Conservation (phyloP, 805 yeast species). For the Candida hispaniensis region DNA sequence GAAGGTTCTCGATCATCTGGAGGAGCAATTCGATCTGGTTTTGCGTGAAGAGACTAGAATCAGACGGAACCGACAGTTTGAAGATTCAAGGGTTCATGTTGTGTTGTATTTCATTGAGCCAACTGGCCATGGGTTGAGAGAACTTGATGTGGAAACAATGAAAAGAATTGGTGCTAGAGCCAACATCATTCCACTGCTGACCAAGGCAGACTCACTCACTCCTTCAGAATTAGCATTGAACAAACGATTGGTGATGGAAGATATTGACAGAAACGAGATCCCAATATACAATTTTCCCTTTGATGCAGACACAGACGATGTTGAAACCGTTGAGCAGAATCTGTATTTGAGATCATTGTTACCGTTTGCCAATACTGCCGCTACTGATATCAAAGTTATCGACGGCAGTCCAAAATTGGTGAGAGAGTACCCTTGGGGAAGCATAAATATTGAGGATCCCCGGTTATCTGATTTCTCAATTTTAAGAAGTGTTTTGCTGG, state of each 20-base stretch:
- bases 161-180: constrained; percentile 57
- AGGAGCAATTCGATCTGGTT: constrained; percentile 60
- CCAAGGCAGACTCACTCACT: constrained; percentile 72
- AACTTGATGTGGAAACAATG: constrained; percentile 66
- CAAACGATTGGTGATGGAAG: constrained; percentile 46
- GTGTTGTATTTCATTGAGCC: constrained; percentile 66
- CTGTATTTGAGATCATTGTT: constrained; percentile 34
- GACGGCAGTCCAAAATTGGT: constrained; percentile 7
- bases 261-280: constrained; percentile 47
- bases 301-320: constrained; percentile 47
- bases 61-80: constrained; percentile 57
- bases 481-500: too few relatives aligned
- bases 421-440: too few relatives aligned
- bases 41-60: constrained; percentile 68
- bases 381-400: constrained; percentile 30
- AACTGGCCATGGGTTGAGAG: constrained; percentile 45
- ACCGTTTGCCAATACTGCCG: constrained; percentile 55
- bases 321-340: constrained; percentile 28
- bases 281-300: constrained; percentile 64
- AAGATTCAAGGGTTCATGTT: constrained; percentile 66
- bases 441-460: too few relatives aligned
- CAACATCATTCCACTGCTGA: constrained; percentile 73
- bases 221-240: constrained; percentile 45
- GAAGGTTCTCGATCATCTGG: constrained; percentile 49
- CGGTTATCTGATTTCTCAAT: too few relatives aligned